phyloP scores from a whole-genome alignment of 108 stramenopile genomes.

The Pseudonitzschia delicatissima region DNA sequence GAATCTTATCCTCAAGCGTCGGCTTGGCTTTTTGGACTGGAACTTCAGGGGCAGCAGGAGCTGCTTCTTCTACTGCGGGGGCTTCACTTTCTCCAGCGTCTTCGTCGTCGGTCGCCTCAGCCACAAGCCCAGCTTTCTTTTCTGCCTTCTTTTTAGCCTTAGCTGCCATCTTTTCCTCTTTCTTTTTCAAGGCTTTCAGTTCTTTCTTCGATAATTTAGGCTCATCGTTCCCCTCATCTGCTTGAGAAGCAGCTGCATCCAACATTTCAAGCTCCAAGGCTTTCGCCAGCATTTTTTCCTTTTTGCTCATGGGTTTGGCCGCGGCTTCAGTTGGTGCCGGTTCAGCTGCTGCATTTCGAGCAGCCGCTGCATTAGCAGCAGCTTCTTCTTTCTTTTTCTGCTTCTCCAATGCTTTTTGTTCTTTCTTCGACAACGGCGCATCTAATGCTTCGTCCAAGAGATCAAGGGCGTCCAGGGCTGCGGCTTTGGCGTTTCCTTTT shows the following conservation, averaged over 20 bases:
- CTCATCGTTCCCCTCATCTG: constrained; percentile 15
- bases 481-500: constrained; percentile 42
- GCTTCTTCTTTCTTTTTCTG: constrained; percentile 35
- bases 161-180: constrained; percentile 53
- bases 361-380: not conserved
- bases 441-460: constrained; percentile 35
- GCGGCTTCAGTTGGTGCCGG: not conserved
- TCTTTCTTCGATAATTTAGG: constrained; percentile 51
- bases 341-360: not conserved
- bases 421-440: constrained; percentile 39
- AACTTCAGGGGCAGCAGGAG: constrained; percentile 13
- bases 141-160: constrained; percentile 36
- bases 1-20: constrained; percentile 90
- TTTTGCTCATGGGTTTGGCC: constrained; percentile 29
- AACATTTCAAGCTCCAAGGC: constrained; percentile 27
- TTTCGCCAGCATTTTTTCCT: constrained; percentile 42
- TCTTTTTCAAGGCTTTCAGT: constrained; percentile 40
- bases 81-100: not conserved
- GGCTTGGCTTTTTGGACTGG: not conserved
- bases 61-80: constrained; percentile 2
- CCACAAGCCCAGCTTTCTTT: constrained; percentile 9
- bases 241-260: constrained; percentile 1
- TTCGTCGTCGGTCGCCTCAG: not conserved
- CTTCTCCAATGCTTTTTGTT: constrained; percentile 39
- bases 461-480: constrained; percentile 64